These are phyloP conservation scores for Suillus luteus DNA, from an alignment of 768 basidiomycete species.

Conservation along the genomic window DNA sequence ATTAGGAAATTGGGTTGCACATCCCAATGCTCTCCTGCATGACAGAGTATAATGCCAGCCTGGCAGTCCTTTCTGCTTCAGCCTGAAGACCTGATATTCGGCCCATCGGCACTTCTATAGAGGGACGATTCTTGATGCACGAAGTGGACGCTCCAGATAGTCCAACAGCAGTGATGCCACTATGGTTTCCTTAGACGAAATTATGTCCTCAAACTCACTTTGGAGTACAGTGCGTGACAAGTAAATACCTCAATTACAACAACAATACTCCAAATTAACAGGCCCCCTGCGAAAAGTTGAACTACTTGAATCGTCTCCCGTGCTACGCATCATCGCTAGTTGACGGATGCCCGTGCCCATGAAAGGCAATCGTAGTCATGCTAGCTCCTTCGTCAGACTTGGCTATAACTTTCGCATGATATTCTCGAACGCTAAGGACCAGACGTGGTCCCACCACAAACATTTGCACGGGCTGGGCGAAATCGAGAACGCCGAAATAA, in stretches of 20 bases:
- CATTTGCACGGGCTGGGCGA: background rate
- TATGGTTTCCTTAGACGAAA: no score
- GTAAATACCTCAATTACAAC: background rate
- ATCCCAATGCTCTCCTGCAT: no score
- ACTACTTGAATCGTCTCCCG: background rate
- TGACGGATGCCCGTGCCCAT: background rate
- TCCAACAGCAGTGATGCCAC: no score
- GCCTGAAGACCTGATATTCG: no score
- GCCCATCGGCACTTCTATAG: no score
- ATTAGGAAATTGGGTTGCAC: no score
- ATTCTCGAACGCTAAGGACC: background rate
- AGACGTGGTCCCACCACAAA: conserved; percentile 2
- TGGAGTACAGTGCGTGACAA: no score
- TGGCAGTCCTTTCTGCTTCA: no score
- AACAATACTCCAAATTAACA: background rate
- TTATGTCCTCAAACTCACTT: no score
- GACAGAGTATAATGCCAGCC: no score
- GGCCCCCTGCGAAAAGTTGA: background rate
- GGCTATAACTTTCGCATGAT: background rate
- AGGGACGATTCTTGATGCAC: no score
- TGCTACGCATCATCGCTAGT: background rate
- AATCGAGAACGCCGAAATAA: background rate
- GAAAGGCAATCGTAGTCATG: background rate
- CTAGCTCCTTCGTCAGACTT: background rate
- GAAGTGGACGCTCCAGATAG: no score